Evolutionary conservation across 2,329 filamentous ascomycete species (phyloP).

Genomic region (Bertia moriformis): DNA sequence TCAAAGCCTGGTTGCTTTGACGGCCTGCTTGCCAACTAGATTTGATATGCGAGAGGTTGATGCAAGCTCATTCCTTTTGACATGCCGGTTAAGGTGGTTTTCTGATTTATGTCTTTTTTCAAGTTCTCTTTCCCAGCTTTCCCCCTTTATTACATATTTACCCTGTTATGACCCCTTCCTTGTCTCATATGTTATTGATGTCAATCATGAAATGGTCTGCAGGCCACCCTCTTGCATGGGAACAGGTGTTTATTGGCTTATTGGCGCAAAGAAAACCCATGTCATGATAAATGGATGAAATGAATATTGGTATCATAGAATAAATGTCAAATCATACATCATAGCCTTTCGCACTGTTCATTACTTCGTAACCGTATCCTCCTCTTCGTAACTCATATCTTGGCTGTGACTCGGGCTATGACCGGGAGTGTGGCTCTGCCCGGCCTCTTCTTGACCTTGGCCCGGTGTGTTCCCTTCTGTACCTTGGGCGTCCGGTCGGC

Average conservation of each 20-base stretch:
- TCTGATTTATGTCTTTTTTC: conserved; percentile 1
- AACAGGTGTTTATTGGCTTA: not conserved
- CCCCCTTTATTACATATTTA: not conserved
- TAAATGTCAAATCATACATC: no score
- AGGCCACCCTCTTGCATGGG: not conserved
- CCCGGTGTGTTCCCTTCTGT: conserved; percentile 7
- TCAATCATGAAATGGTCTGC: not conserved
- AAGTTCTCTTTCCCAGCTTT: not conserved
- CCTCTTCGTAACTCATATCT: conserved; percentile 8
- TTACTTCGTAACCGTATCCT: not conserved
- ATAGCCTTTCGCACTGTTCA: not conserved
- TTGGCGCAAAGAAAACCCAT: not conserved
- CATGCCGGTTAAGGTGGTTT: not conserved
- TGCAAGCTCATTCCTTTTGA: not conserved
- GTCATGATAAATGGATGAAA: not conserved
- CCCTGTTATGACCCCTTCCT: not conserved
- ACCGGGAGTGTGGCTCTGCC: no score
- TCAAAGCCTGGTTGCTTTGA: not conserved
- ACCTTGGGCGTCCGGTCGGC: conserved; percentile 36
- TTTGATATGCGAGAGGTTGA: not conserved
- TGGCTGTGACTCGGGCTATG: conserved; percentile 3
- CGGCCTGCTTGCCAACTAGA: not conserved
- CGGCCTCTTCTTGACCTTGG: conserved; percentile 9
- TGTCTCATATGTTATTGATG: not conserved
- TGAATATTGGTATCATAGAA: not conserved